Evolutionary conservation across 805 yeast species (phyloP), one percentile per base, ranked within the genome.

Genomic region (Wickerhamomyces silvicola): DNA sequence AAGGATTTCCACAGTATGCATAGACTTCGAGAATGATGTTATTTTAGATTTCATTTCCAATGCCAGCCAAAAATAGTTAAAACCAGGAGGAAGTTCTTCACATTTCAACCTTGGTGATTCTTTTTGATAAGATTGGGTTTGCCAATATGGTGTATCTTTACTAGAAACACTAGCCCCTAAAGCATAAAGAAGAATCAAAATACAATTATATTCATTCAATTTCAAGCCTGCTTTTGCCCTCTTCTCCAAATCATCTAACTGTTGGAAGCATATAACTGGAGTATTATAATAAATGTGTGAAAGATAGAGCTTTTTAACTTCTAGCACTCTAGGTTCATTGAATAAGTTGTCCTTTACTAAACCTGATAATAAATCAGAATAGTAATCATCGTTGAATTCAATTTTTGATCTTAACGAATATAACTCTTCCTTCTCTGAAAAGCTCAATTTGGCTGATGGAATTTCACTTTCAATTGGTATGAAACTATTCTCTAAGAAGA

Each of bases 81-180:
- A 32, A 7, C 35, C 35, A 7, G 30, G 31, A 4, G 35, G 31
- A 18, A 32, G 14, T 9, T 32, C 35, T 10, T 27, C 27, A 3
- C 7, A 4, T 12, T 22, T 6, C n/a, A n/a, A n/a, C n/a, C n/a
- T n/a, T 11, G 27, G 12, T 3, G 3, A 6, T 10, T 11, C 4
- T 12, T 7, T n/a, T 13, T 23, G 22, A 21, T 27, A 32, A 11
- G n/a, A 16, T 2, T 2, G 3, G 8, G 30, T 17, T 10, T 6
- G 20, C 35, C 31, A 32, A 15, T 27, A 32, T 7, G 18, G 10
- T 4, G 12, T 13, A 5, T 7, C 24, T 4, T 18, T 2, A 5
- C 27, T 22, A 4, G 10, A 7, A 8, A 6, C 17, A 15, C 27
- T n/a, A 4, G 31, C 27, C 3, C 35, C 35, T 17, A 32, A 12